These are phyloP conservation scores for Aspergillus asperescens DNA, from an alignment of 495 filamentous ascomycete genomes.

Conservation along the genomic window DNA sequence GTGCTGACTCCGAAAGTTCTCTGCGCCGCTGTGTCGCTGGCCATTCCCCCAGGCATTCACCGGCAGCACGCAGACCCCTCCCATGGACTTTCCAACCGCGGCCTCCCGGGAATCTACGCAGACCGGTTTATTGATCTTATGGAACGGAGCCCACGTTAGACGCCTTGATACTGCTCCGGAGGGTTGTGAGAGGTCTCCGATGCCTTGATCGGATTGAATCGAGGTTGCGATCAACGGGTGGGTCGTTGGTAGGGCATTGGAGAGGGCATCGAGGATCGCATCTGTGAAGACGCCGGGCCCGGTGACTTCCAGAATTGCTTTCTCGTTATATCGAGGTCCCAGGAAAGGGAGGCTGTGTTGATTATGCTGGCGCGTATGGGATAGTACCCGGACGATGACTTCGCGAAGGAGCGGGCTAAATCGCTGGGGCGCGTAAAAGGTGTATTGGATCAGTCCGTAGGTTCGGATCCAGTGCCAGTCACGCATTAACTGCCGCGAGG, in stretches of 20 bases:
- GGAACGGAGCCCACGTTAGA: slow-evolving; percentile 43
- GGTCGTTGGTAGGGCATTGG: slow-evolving; percentile 26
- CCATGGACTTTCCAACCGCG: slow-evolving; percentile 20
- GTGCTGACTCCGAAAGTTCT: slow-evolving; percentile 24
- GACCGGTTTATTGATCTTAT: slow-evolving; percentile 25
- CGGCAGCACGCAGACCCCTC: slow-evolving; percentile 38
- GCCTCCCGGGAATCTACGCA: slow-evolving; percentile 31
- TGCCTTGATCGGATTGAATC: slow-evolving; percentile 22
- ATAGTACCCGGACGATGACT: slow-evolving; percentile 33
- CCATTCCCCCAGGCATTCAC: slow-evolving; percentile 44
- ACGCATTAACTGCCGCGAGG: slow-evolving; percentile 29
- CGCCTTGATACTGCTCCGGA: slow-evolving; percentile 17
- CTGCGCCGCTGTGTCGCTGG: slow-evolving; percentile 38
- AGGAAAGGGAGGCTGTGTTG: slow-evolving; percentile 8
- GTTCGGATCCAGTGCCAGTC: slow-evolving; percentile 39
- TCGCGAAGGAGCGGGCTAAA: slow-evolving; percentile 38
- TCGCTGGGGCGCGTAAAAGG: slow-evolving; percentile 35
- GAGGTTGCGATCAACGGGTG: slow-evolving; percentile 30
- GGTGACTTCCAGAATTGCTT: slow-evolving; percentile 31
- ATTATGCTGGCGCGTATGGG: slow-evolving; percentile 30
- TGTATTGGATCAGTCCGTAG: slow-evolving; percentile 41
- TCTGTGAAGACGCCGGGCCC: slow-evolving; percentile 42
- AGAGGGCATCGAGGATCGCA: slow-evolving; percentile 34
- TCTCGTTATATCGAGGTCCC: slow-evolving; percentile 24
- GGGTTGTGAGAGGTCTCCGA: slow-evolving; percentile 22